A percentile compares a stretch with the other conserved stretches of the same genome.
These are phyloP conservation scores for Millerozyma miso DNA, from an alignment of 805 yeast genomes.

Conservation along the genomic window DNA sequence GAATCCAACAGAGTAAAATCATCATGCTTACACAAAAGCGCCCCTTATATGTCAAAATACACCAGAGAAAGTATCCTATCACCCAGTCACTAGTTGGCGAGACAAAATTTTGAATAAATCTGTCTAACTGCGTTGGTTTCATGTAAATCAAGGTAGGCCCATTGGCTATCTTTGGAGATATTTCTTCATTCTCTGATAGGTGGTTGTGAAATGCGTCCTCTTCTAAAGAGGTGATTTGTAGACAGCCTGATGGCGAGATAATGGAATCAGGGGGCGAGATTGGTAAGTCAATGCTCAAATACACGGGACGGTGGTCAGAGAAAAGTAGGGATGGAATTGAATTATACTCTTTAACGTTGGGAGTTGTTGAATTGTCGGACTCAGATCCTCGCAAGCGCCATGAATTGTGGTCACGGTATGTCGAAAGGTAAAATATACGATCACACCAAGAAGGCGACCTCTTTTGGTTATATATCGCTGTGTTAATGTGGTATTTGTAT, in stretches of 20 bases:
- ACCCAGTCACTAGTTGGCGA: conserved; percentile 23
- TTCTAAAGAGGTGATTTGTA: conserved; percentile 24
- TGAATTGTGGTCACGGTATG: conserved; percentile 18
- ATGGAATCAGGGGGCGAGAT: conserved; percentile 31
- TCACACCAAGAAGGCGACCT: conserved; percentile 91
- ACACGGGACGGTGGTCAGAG: conserved; percentile 85
- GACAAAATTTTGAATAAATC: conserved; percentile 18
- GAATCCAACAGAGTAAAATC: conserved; percentile 11
- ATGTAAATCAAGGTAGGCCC: conserved; percentile 40
- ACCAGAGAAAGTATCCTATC: conserved; percentile 35
- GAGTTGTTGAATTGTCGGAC: conserved; percentile 9
- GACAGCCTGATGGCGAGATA: conserved; percentile 24
- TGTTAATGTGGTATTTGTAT: conserved; percentile 58
- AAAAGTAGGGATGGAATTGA: conserved; percentile 44
- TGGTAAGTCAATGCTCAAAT: conserved; percentile 47
- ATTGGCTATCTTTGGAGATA: conserved; percentile 21
- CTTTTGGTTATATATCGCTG: conserved; percentile 50
- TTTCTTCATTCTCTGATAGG: conserved; percentile 3
- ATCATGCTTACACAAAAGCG: conserved; percentile 19
- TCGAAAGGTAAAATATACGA: conserved; percentile 58
- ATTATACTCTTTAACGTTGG: conserved; percentile 39
- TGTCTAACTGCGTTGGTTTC: conserved; percentile 30
- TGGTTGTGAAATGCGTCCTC: conserved; percentile 12
- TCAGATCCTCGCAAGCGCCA: conserved; percentile 2
- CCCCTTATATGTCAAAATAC: conserved; percentile 29